Base-by-base conservation (phyloP, 495 filamentous ascomycete genomes). In the Penicillium chermesinum region DNA sequence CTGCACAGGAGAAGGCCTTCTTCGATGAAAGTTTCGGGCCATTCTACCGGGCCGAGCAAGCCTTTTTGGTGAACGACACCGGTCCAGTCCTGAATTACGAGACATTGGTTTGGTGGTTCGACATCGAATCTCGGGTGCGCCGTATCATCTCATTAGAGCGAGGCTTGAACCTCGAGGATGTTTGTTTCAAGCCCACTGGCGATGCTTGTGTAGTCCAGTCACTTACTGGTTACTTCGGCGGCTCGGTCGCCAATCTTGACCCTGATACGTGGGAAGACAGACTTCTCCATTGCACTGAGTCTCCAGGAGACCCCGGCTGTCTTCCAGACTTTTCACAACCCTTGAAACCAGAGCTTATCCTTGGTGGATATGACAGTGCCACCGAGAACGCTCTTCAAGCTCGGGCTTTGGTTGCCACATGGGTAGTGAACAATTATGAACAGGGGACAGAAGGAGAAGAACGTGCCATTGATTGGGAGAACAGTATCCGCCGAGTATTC, bases 1-100 rank as follows among this genome's bases (percentile, higher is more conserved):
- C 94, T 13, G 91, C 93, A 0, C 76, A 89, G 64, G 94, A 97
- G 65, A 98, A 98, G 70, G 74, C 76, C 12, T 97, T 93, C 63
- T 98, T 96, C 57, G 93, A 97, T 65, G 67, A 80, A n/a, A 89
- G 87, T 47, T 98, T 98, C 61, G 94, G 91, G 1, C 88, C 94
- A 1, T 98, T 98, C 63, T 97, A 87, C 63, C 88, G 93, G 13
- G 85, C 91, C 2, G 87, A 98, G 63, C 91, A 97, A 66, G 82
- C 84, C 1, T 97, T 97, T 62, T 62, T 98, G 30, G 87, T 97
- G 46, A 98, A 97, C 54, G 89, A 78, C 0, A 77, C 79, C 16
- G 84, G 85, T 1, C 88, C 88, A 2, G 86, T 96, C 13, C 62
- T 98, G 43, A 86, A 81, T 62, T 93, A 91, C 49, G 86, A 96